phyloP scores from a whole-genome alignment of 2,329 filamentous ascomycete genomes.

The Aspergillus terreus region DNA sequence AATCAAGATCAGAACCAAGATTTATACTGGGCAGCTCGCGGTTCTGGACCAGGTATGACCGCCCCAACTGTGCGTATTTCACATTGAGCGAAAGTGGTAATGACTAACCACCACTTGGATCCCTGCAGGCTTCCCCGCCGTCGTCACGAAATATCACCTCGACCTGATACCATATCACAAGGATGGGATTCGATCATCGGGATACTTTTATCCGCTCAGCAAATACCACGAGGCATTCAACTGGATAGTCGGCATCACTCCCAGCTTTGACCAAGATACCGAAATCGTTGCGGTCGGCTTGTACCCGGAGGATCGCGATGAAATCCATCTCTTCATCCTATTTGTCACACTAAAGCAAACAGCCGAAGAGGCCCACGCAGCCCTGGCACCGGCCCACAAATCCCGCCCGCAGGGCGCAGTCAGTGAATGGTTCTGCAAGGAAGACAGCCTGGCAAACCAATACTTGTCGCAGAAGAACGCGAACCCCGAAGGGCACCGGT shows the following conservation, averaged over 20 bases:
- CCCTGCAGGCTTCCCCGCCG: slow-evolving; percentile 43
- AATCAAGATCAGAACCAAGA: slow-evolving; percentile 40
- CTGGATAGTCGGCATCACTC: slow-evolving; percentile 39
- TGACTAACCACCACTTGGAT: no score
- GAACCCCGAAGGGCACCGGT: slow-evolving; percentile 50
- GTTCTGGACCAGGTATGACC: slow-evolving; percentile 42
- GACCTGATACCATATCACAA: slow-evolving; percentile 26
- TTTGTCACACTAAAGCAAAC: slow-evolving; percentile 18
- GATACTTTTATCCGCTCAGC: slow-evolving; percentile 48
- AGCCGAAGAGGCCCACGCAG: slow-evolving; percentile 9
- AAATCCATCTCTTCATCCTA: slow-evolving; percentile 13
- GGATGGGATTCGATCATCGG: slow-evolving; percentile 28
- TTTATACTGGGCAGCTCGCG: slow-evolving; percentile 49
- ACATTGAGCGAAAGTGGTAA: no score
- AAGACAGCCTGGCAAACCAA: slow-evolving; percentile 21
- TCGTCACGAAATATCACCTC: slow-evolving; percentile 52
- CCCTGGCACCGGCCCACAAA: slow-evolving; percentile 19
- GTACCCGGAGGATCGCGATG: slow-evolving; percentile 36
- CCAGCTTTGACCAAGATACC: slow-evolving; percentile 16
- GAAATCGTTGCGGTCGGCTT: slow-evolving; percentile 22
- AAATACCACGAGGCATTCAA: slow-evolving; percentile 45
- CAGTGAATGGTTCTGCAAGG: slow-evolving; percentile 35
- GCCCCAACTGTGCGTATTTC: no score
- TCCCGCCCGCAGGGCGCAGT: slow-evolving; percentile 37
- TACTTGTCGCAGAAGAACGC: slow-evolving; percentile 44